Conservation (phyloP, 192 early-diverging fungal species). For the Coemansia sp. region DNA sequence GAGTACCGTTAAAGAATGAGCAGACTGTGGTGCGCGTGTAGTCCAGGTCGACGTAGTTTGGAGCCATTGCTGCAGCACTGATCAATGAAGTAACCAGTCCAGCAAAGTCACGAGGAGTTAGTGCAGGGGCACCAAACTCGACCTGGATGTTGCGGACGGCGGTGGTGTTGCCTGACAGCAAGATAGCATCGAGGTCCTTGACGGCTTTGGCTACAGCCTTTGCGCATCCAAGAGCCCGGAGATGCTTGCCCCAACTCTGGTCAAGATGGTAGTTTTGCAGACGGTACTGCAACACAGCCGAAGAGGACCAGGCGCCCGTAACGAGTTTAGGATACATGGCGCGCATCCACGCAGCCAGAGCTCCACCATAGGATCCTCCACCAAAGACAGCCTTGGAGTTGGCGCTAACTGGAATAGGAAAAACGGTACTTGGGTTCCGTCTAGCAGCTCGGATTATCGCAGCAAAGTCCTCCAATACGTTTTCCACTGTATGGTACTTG, state of each 20-base stretch:
- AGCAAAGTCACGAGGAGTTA: constrained; percentile 38
- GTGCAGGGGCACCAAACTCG: constrained; percentile 20
- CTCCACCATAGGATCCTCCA: constrained; percentile 72
- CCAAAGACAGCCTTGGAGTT: constrained; percentile 45
- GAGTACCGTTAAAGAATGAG: constrained; percentile 22
- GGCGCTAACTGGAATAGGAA: constrained; percentile 16
- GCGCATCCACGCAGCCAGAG: constrained; percentile 71
- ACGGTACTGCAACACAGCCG: constrained; percentile 63
- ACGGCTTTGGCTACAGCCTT: constrained; percentile 35
- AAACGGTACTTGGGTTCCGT: constrained; percentile 7
- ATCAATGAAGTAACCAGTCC: constrained; percentile 20
- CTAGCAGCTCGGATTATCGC: constrained; percentile 26
- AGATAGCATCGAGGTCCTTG: constrained; percentile 35
- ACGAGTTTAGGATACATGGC: constrained; percentile 60
- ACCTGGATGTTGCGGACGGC: constrained; percentile 17
- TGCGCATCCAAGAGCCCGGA: constrained; percentile 36
- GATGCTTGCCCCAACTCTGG: constrained; percentile 38
- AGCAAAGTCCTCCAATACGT: constrained; percentile 38
- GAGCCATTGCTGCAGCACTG: constrained; percentile 12
- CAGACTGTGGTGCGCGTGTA: constrained; percentile 20
- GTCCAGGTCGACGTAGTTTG: constrained; percentile 9
- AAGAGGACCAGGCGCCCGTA: constrained; percentile 65
- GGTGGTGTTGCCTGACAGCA: constrained; percentile 22
- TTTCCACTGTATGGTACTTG: constrained; percentile 32
- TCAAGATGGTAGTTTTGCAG: constrained; percentile 61